phyloP scores from a whole-genome alignment of 805 yeast genomes.

The Yamadazyma endophytica region DNA sequence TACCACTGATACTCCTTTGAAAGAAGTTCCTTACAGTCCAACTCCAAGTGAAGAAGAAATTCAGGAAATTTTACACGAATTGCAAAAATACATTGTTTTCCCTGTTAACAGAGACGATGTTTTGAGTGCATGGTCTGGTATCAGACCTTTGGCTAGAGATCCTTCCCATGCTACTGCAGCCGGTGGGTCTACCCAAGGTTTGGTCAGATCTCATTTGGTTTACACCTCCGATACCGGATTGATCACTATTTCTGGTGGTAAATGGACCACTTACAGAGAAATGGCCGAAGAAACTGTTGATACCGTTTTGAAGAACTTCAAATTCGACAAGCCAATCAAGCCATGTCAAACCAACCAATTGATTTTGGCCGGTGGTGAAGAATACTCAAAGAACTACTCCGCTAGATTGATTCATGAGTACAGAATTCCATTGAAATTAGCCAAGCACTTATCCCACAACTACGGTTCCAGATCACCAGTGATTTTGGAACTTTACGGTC shows the following conservation, averaged over 20 bases:
- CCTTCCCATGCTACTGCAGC: slow-evolving; percentile 66
- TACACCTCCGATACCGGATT: slow-evolving; percentile 70
- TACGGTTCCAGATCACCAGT: slow-evolving; percentile 89
- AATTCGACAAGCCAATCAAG: slow-evolving; percentile 30
- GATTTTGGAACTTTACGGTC: slow-evolving; percentile 54
- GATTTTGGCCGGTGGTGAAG: slow-evolving; percentile 75
- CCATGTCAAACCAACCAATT: slow-evolving; percentile 53
- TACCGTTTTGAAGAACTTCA: slow-evolving; percentile 51
- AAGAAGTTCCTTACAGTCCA: slow-evolving; percentile 68
- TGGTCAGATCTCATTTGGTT: slow-evolving; percentile 86
- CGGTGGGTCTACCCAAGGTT: slow-evolving; percentile 66
- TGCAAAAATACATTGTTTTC: slow-evolving; percentile 85
- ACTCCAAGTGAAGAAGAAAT: slow-evolving; percentile 86
- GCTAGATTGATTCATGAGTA: slow-evolving; percentile 80
- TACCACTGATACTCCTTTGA: slow-evolving; percentile 88
- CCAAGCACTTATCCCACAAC: slow-evolving; percentile 77
- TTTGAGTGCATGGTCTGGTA: slow-evolving; percentile 94
- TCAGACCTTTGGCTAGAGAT: slow-evolving; percentile 89
- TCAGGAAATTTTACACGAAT: slow-evolving; percentile 78
- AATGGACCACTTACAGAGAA: slow-evolving; percentile 97
- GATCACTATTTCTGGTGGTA: slow-evolving; percentile 91
- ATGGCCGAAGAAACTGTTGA: slow-evolving; percentile 95
- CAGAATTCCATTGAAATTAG: slow-evolving; percentile 65
- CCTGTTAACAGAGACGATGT: slow-evolving; percentile 89
- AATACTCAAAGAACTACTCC: slow-evolving; percentile 67